Conservation (phyloP, 202 grass and related monocot genomes). For the Schoenoplectus tabernaemontani region DNA sequence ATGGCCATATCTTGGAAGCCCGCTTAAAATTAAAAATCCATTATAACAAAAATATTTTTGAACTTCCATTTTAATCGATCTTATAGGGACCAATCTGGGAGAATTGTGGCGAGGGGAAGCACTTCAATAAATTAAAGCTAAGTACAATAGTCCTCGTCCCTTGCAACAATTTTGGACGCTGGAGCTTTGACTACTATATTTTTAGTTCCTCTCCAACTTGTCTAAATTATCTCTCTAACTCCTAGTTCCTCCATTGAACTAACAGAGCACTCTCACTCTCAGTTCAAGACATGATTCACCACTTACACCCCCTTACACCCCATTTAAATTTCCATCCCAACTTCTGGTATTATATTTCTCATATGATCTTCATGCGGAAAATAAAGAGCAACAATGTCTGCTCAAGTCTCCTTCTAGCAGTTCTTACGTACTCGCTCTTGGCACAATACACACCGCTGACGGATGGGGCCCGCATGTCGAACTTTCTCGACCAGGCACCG, state of each 20-base stretch:
- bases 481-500: conserved; percentile 24
- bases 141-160: not conserved
- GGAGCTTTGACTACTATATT: conserved; percentile 9
- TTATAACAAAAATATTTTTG: not conserved
- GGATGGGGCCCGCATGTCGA: conserved; percentile 43
- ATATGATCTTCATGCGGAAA: not conserved
- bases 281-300: not conserved
- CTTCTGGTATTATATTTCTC: not conserved
- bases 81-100: not conserved
- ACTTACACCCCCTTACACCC: too few species aligned
- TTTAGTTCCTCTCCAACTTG: not conserved
- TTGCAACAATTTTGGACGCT: not conserved
- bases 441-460: conserved; percentile 29
- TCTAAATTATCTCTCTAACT: not conserved
- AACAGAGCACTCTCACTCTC: not conserved
- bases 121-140: not conserved
- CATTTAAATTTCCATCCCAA: not conserved
- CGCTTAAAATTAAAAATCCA: not conserved
- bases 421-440: conserved; percentile 38
- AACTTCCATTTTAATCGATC: not conserved
- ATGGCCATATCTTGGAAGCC: not conserved
- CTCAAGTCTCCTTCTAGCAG: conserved; percentile 33
- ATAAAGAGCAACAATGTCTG: conserved; percentile 8
- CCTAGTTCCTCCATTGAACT: not conserved
- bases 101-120: not conserved